These are phyloP conservation scores for Pyrus betulifolia DNA, from an alignment of 306 rosid genomes.

Conservation along the genomic window DNA sequence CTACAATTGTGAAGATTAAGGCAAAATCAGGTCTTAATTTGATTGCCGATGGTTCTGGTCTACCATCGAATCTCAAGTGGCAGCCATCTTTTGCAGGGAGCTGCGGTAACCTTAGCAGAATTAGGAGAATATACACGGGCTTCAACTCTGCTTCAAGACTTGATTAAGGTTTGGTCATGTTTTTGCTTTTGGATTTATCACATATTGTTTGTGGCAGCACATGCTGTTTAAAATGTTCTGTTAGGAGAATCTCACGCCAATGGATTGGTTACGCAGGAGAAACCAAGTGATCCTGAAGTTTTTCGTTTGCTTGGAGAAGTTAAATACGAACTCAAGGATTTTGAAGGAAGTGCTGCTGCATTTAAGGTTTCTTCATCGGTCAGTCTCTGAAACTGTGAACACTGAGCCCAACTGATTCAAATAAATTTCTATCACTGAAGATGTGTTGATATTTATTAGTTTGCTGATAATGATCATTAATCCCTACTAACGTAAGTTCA, in stretches of 20 bases:
- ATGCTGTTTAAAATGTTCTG: slow-evolving; percentile 6
- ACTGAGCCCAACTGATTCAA: neutral
- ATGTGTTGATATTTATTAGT: neutral
- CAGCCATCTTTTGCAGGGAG: slow-evolving; percentile 57
- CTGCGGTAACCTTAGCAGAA: slow-evolving; percentile 82
- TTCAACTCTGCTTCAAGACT: slow-evolving; percentile 74
- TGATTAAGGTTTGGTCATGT: slow-evolving; percentile 52
- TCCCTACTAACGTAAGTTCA: neutral
- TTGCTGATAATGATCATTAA: neutral
- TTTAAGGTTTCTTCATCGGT: slow-evolving; percentile 66
- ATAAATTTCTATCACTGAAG: neutral
- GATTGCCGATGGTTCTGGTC: neutral
- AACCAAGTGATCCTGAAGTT: slow-evolving; percentile 67
- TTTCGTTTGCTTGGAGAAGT: slow-evolving; percentile 93
- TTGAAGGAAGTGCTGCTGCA: slow-evolving; percentile 73
- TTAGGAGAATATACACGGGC: slow-evolving; percentile 74
- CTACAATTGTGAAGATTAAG: neutral
- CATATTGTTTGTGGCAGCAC: neutral
- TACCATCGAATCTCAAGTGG: slow-evolving; percentile 12
- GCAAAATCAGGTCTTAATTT: neutral
- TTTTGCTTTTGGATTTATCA: slow-evolving; percentile 4
- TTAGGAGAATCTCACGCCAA: neutral
- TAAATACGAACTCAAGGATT: slow-evolving; percentile 69
- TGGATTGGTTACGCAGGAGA: slow-evolving; percentile 35
- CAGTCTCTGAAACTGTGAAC: slow-evolving; percentile 17